Conservation (phyloP, 345 rosid genomes). For the Anastatica hierochuntica region DNA sequence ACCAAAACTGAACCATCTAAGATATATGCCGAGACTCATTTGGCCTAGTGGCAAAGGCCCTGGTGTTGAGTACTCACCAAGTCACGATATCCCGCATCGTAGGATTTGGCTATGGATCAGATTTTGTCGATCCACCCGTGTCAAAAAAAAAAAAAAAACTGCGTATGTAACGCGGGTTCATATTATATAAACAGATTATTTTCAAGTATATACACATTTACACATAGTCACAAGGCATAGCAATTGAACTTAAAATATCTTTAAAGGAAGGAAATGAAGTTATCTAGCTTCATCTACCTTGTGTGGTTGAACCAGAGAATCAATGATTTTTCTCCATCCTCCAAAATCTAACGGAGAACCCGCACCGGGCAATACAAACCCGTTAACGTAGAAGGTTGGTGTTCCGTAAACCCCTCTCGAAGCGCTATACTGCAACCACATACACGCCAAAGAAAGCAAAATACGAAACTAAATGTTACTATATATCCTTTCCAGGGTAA, state of each 20-base stretch:
- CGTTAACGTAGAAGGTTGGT: conserved; percentile 37
- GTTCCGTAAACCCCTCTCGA: conserved; percentile 42
- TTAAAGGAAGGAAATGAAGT: background rate
- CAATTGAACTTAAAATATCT: background rate
- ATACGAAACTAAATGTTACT: background rate
- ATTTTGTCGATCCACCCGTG: no score
- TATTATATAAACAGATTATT: background rate
- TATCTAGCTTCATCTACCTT: background rate
- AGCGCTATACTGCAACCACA: conserved; percentile 39
- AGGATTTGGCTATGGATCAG: no score
- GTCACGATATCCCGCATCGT: no score
- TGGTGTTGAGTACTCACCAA: no score
- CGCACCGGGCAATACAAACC: conserved; percentile 32
- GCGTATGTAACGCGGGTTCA: no score
- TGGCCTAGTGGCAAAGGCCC: no score
- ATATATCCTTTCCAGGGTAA: background rate
- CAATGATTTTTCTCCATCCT: conserved; percentile 36
- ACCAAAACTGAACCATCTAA: background rate
- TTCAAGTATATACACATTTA: background rate
- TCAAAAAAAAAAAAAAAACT: no score
- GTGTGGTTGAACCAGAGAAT: conserved; percentile 25
- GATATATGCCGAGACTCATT: no score
- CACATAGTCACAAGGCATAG: background rate
- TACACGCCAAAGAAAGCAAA: background rate
- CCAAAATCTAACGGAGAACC: conserved; percentile 31